Evolutionary conservation across 208 protist genomes (phyloP).

Genomic region (Acanthamoeba royreba): DNA sequence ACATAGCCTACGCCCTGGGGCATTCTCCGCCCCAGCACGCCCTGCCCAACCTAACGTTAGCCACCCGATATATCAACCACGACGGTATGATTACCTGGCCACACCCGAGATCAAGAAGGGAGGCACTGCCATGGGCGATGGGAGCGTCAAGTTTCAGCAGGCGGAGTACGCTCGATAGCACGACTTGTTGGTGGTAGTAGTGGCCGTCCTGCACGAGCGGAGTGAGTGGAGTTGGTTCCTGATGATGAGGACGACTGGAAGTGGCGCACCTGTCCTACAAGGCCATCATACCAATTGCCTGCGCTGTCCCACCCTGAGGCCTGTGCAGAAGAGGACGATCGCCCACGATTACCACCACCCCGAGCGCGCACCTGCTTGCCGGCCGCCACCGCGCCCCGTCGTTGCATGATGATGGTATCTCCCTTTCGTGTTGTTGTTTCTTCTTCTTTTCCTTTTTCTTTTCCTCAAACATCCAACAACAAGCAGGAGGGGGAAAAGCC

Average conservation of each 20-base stretch:
- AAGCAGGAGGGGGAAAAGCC: no score
- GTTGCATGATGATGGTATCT: no score
- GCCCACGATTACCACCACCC: no score
- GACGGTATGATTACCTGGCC: background rate
- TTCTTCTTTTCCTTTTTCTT: no score
- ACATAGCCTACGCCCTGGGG: background rate
- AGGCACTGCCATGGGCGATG: background rate
- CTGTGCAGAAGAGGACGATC: no score
- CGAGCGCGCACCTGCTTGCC: no score
- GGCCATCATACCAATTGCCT: background rate
- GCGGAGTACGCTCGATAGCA: background rate
- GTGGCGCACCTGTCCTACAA: background rate
- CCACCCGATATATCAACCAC: background rate
- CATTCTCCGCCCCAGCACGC: background rate
- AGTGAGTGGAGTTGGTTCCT: no score
- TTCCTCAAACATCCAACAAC: no score
- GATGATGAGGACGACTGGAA: no score
- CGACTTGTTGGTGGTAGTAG: background rate
- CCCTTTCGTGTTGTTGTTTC: no score
- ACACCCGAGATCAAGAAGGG: background rate
- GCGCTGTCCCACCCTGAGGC: background rate
- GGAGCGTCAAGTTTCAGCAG: background rate
- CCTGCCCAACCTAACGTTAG: background rate
- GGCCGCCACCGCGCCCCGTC: no score
- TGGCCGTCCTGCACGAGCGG: background rate